A percentile compares a stretch with the other conserved stretches of the same genome.
Evolutionary conservation across 2,329 filamentous ascomycete genomes (phyloP).

Genomic region (Clathrospora elynae): DNA sequence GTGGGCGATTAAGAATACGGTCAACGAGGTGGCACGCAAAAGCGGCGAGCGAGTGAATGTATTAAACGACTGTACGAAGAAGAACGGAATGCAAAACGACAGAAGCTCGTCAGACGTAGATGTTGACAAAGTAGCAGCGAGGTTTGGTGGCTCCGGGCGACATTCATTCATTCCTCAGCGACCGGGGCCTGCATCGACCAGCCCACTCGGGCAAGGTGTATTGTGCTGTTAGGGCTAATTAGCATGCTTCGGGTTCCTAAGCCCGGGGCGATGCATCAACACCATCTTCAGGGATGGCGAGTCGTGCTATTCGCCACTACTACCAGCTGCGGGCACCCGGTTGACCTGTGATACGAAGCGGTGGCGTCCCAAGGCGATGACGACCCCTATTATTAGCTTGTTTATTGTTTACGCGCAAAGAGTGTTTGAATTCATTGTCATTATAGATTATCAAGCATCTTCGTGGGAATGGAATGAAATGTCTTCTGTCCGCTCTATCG

Average conservation of each 20-base stretch:
- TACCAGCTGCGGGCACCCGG: slow-evolving; percentile 22
- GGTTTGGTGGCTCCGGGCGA: slow-evolving; percentile 29
- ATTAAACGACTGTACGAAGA: slow-evolving; percentile 39
- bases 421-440: too few relatives aligned
- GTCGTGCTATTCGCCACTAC: slow-evolving; percentile 28
- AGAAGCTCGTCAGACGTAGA: slow-evolving; percentile 17
- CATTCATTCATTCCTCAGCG: slow-evolving; percentile 29
- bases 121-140: slow-evolving; percentile 19
- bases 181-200: slow-evolving; percentile 14
- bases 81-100: slow-evolving; percentile 27
- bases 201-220: slow-evolving; percentile 18
- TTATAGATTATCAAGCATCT: too few relatives aligned
- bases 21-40: too few relatives aligned
- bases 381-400: slow-evolving; percentile 29
- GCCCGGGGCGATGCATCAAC: slow-evolving; percentile 11
- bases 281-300: slow-evolving; percentile 23
- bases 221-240: slow-evolving; percentile 21
- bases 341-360: slow-evolving; percentile 24
- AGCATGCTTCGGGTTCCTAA: slow-evolving; percentile 2
- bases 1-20: not conserved
- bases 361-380: slow-evolving; percentile 19
- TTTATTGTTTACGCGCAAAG: slow-evolving; percentile 15
- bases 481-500: too few relatives aligned
- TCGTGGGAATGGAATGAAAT: too few relatives aligned
- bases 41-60: slow-evolving; percentile 27